Evolutionary conservation across 75 land plant genomes (phyloP).

Genomic region (Sequoiadendron giganteum): DNA sequence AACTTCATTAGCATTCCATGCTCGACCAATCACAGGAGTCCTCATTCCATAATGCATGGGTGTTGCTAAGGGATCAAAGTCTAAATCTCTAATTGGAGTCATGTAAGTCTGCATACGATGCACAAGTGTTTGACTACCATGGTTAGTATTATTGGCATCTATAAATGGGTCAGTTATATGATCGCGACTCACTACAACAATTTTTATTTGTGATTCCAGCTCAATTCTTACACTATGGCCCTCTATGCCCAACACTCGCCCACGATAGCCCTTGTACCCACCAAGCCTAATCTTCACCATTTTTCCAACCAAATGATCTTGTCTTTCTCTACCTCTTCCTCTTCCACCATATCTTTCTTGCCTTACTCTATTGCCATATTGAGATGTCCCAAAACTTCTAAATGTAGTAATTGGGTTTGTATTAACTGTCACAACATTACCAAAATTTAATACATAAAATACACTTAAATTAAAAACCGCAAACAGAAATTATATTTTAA

Average conservation of each 20-base stretch:
- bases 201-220: conserved; percentile 91
- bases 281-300: conserved; percentile 76
- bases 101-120: conserved; percentile 84
- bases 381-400: background rate
- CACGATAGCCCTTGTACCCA: conserved; percentile 87
- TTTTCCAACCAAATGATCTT: conserved; percentile 69
- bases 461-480: background rate
- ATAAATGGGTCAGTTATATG: conserved; percentile 40
- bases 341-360: conserved; percentile 63
- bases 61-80: conserved; percentile 54
- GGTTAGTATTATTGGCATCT: conserved; percentile 53
- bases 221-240: conserved; percentile 72
- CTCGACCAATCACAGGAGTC: conserved; percentile 91
- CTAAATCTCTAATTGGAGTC: conserved; percentile 89
- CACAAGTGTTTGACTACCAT: conserved; percentile 91
- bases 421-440: background rate
- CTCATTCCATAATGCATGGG: conserved; percentile 97
- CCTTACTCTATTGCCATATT: background rate
- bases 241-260: conserved; percentile 71
- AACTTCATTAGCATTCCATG: conserved; percentile 84
- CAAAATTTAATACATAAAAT: background rate
- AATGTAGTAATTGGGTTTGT: background rate
- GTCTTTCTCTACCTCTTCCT: conserved; percentile 63
- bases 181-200: conserved; percentile 58
- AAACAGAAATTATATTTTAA: background rate